A percentile compares a stretch with the other conserved stretches of the same genome.
Conservation (phyloP, 371 early-diverging fungal genomes). For the Mortierella sp. region DNA sequence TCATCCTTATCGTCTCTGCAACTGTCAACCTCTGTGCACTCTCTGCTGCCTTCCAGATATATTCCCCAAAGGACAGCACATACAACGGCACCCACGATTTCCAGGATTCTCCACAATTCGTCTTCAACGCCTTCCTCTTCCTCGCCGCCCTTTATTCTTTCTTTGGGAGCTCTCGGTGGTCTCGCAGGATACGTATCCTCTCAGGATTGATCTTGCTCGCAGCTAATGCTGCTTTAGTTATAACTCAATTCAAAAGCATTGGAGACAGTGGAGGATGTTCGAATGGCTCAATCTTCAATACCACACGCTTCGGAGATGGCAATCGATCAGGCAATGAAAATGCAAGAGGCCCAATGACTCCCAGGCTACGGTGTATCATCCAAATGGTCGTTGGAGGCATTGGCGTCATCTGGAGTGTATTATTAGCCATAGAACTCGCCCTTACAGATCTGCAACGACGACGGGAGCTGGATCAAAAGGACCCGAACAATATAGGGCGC, state of each 20-base stretch:
- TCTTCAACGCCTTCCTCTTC: conserved; percentile 23
- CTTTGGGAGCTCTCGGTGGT: conserved; percentile 23
- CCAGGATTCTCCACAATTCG: conserved; percentile 28
- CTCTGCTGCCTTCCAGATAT: conserved; percentile 11
- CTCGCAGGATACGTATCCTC: conserved; percentile 1
- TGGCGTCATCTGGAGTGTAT: conserved; percentile 8
- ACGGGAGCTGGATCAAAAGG: conserved; percentile 12
- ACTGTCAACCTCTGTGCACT: conserved; percentile 20
- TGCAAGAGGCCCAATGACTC: background rate
- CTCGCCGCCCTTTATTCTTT: conserved; percentile 23
- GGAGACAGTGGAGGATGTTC: conserved; percentile 7
- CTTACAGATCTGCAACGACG: conserved; percentile 9
- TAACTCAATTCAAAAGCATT: conserved; percentile 5
- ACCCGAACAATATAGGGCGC: background rate
- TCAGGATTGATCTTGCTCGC: conserved; percentile 9
- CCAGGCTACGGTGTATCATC: conserved; percentile 19
- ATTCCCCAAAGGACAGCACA: background rate
- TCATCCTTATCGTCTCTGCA: conserved; percentile 4
- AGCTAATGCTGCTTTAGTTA: conserved; percentile 6
- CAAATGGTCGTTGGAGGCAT: conserved; percentile 13
- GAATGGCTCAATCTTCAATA: background rate
- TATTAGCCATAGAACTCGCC: conserved; percentile 9
- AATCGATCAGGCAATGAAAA: background rate
- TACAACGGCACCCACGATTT: background rate
- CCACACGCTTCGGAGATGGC: background rate